Conservation (phyloP, 2,329 filamentous ascomycete species). For the Gaeumannomyces sp. region DNA sequence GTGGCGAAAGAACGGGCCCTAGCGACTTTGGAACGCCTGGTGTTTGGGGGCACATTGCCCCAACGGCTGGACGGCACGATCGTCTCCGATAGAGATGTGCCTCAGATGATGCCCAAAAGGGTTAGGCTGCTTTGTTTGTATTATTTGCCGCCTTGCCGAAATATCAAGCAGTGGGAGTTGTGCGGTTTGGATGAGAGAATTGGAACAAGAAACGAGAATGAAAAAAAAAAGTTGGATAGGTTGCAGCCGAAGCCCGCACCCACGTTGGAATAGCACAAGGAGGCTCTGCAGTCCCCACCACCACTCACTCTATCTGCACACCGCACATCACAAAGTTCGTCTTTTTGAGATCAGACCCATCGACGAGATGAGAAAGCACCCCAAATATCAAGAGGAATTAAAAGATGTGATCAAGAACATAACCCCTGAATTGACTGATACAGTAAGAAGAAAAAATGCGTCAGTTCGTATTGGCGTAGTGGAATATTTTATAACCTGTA, state of each 20-base stretch:
- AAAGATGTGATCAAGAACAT: background rate
- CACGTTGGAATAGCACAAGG: background rate
- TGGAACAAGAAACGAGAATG: background rate
- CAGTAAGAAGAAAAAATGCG: background rate
- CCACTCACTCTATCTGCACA: background rate
- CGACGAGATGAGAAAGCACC: background rate
- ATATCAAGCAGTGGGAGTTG: no score
- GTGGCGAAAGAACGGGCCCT: background rate
- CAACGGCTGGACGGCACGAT: background rate
- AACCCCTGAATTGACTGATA: background rate
- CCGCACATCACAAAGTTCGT: background rate
- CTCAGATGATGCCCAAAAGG: background rate
- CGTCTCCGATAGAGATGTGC: background rate
- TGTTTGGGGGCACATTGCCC: background rate
- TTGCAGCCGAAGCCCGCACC: background rate
- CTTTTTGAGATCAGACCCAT: background rate
- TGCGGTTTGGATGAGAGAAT: no score
- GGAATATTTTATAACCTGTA: background rate
- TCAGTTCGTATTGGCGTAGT: background rate
- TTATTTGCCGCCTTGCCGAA: background rate
- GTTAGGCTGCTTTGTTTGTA: background rate
- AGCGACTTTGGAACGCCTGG: background rate
- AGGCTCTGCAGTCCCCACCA: background rate
- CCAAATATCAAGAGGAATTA: background rate
- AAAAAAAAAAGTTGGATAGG: background rate